Conservation (phyloP, 768 basidiomycete species). For the Amanita exitialis region DNA sequence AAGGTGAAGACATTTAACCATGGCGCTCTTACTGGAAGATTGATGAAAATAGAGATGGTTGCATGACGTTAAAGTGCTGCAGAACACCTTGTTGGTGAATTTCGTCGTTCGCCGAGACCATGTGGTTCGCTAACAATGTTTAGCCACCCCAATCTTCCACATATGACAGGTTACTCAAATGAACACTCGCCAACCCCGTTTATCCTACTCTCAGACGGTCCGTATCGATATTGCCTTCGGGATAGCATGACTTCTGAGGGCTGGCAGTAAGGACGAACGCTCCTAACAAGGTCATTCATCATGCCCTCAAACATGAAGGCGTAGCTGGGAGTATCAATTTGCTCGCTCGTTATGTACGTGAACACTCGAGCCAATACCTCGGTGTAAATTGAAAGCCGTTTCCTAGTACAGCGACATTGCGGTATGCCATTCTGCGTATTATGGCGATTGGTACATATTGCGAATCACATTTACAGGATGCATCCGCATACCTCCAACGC, state of each 20-base stretch:
- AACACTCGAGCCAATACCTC: constrained; percentile 13
- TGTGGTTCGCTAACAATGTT: neutral
- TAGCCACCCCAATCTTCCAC: constrained; percentile 29
- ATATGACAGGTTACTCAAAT: constrained; percentile 40
- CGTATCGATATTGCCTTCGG: neutral
- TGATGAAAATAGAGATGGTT: constrained; percentile 30
- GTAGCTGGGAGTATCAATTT: constrained; percentile 25
- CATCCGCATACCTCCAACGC: constrained; percentile 30
- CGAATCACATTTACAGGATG: constrained; percentile 23
- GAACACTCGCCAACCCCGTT: constrained; percentile 36
- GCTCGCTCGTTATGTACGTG: constrained; percentile 13
- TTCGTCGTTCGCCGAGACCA: neutral
- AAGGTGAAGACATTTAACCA: constrained; percentile 15
- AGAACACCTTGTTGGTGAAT: constrained; percentile 34
- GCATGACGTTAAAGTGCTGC: constrained; percentile 37
- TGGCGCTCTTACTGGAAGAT: neutral
- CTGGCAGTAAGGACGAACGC: constrained; percentile 29
- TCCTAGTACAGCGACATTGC: constrained; percentile 31
- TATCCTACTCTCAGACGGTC: constrained; percentile 41
- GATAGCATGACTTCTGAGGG: neutral
- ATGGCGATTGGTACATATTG: neutral
- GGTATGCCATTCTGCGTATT: constrained; percentile 12
- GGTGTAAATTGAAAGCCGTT: neutral
- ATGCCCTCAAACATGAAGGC: constrained; percentile 23
- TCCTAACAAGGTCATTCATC: constrained; percentile 28